Evolutionary conservation across 2,329 filamentous ascomycete species (phyloP).

Genomic region (Aspergillus amoenus): DNA sequence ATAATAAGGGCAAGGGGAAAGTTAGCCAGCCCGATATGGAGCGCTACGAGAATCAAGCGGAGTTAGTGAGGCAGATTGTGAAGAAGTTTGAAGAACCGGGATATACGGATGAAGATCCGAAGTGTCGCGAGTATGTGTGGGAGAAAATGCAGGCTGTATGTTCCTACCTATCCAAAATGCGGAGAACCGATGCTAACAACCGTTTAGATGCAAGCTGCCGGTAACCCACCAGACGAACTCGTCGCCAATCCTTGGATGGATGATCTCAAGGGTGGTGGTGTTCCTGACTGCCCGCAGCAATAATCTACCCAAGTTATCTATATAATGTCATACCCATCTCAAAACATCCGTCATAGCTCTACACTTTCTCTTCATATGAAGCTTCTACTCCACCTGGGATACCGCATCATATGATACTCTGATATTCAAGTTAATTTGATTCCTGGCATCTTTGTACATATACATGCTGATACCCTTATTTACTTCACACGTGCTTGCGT

Average conservation of each 20-base stretch:
- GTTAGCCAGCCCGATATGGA: constrained; percentile 68
- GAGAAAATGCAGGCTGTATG: constrained; percentile 95
- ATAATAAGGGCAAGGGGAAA: constrained; percentile 64
- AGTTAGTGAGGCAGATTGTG: constrained; percentile 81
- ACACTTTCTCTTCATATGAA: neutral
- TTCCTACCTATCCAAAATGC: constrained; percentile 9
- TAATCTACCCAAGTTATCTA: constrained; percentile 27
- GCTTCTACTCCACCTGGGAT: neutral
- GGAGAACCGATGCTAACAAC: constrained; percentile 12
- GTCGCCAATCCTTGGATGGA: constrained; percentile 61
- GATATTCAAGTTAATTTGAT: neutral
- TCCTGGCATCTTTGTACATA: constrained; percentile 21
- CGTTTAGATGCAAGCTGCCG: constrained; percentile 88
- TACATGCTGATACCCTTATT: constrained; percentile 33
- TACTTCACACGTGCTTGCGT: constrained; percentile 7
- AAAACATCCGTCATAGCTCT: neutral
- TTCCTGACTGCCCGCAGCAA: constrained; percentile 65
- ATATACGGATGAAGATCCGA: constrained; percentile 78
- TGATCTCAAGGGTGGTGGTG: constrained; percentile 75
- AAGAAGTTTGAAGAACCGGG: constrained; percentile 77
- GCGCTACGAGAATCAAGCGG: constrained; percentile 78
- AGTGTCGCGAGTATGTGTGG: constrained; percentile 88
- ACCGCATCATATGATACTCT: neutral
- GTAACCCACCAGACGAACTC: constrained; percentile 84
- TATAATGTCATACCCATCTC: neutral